Base-by-base conservation (phyloP, 106 monocot species). In the Triglochin maritima region DNA sequence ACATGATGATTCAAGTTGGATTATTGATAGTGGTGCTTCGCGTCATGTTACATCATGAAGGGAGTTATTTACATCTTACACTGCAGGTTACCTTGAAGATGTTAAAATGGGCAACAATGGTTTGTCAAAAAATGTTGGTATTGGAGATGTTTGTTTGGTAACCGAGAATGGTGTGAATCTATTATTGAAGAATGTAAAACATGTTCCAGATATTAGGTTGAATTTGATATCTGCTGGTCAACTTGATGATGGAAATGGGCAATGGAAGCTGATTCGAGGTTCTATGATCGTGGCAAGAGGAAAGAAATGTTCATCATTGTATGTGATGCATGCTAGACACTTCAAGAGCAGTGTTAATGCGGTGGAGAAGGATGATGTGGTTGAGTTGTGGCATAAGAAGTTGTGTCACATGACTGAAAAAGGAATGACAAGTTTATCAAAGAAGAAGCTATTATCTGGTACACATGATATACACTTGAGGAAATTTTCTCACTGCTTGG, bases 221-320 rank as follows among this genome's bases (percentile, higher is more conserved):
- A 68, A 76, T 46, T 47, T 69, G 2, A 55, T 76, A 16, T 76
- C 45, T 46, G 14, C 47, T 52, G 53, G 68, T 3, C 49, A 69
- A 17, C 57, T 76, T 69, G 54, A 69, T 63, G 62, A 76, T 46
- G 44, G 44, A 14, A 17, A 8, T 7, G 57, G 50, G 15, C 7
- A 62, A 10, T 72, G 44, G 48, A 74, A 67, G 5, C 57, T 67
- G 3, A 74, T 2, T 7, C 49, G n/a, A 12, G 67, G 74, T 3
- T 59, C 66, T 3, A 4, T 74, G 46, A 44, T 74, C 5, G 74
- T 74, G 3, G 58, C 74, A 4, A 46, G 49, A 66, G 73, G 73
- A 49, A 29, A n/a, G 13, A 72, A 72, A 55, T 44, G 4, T 58
- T 1, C 29, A 29, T 29, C 29, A 29, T 29, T 29, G 29, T 29